Evolutionary conservation across 345 rosid species (phyloP).

Genomic region (Linum tenue): DNA sequence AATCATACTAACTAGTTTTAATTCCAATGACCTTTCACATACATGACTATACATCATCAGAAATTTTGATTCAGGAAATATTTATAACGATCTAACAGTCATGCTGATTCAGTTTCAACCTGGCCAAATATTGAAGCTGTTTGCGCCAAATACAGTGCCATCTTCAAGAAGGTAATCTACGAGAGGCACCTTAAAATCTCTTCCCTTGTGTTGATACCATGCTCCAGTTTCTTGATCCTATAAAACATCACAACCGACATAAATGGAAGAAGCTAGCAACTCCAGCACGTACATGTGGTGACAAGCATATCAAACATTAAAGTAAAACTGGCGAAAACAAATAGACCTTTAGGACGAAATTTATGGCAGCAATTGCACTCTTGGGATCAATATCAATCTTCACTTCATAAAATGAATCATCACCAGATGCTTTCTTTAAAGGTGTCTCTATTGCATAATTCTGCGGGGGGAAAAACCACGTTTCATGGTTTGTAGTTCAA

Average conservation of each 20-base stretch:
- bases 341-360: slow-evolving; percentile 79
- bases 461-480: slow-evolving; percentile 25
- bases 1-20: slow-evolving; percentile 10
- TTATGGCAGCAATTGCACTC: slow-evolving; percentile 57
- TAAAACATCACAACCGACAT: slow-evolving; percentile 11
- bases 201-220: slow-evolving; percentile 85
- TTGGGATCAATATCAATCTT: slow-evolving; percentile 43
- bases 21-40: not conserved
- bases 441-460: slow-evolving; percentile 94
- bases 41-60: not conserved
- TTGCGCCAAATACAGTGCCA: slow-evolving; percentile 50
- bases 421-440: slow-evolving; percentile 49
- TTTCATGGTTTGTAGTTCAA: not conserved
- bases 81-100: not conserved
- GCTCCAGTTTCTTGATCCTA: slow-evolving; percentile 90
- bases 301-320: not conserved
- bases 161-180: slow-evolving; percentile 41
- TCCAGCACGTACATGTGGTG: not conserved
- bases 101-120: slow-evolving; percentile 20
- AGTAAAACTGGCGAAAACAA: slow-evolving; percentile 3
- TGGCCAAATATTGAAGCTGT: slow-evolving; percentile 43
- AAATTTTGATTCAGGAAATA: not conserved
- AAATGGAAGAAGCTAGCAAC: not conserved
- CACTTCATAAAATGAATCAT: slow-evolving; percentile 50
- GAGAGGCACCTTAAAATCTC: slow-evolving; percentile 86